Percentiles rank a stretch among this genome's conserved stretches.
Conservation (phyloP, 148 eudicot genomes). For the Vaccinium vitisidaea region DNA sequence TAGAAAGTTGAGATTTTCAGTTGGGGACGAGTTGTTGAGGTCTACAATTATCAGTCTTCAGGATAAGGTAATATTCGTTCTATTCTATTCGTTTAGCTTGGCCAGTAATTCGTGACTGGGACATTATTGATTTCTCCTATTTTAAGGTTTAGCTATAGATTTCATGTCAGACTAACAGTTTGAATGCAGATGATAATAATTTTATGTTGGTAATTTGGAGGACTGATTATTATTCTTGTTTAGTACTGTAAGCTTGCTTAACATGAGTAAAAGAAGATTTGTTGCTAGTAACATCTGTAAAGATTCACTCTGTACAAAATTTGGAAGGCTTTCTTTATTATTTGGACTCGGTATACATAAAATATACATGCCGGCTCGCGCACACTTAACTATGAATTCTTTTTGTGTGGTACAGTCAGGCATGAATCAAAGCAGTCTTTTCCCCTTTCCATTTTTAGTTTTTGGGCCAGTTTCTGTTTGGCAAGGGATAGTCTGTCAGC, state of each 20-base stretch:
- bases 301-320: neutral
- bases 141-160: neutral
- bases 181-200: neutral
- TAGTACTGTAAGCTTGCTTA: neutral
- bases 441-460: neutral
- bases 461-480: neutral
- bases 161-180: neutral
- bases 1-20: constrained; percentile 39
- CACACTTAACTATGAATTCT: neutral
- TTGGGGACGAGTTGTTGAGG: constrained; percentile 43
- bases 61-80: constrained; percentile 28
- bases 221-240: neutral
- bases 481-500: neutral
- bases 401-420: no score
- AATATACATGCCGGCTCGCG: neutral
- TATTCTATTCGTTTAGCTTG: neutral
- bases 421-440: neutral
- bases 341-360: neutral
- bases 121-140: neutral
- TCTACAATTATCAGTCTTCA: constrained; percentile 37
- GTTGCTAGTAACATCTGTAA: neutral
- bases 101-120: neutral
- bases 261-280: neutral
- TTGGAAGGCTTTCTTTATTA: neutral
- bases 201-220: neutral